Percentiles rank a stretch among this genome's conserved stretches.
Evolutionary conservation across 2,329 filamentous ascomycete species (phyloP).

Genomic region (Hypoxylon sp.): DNA sequence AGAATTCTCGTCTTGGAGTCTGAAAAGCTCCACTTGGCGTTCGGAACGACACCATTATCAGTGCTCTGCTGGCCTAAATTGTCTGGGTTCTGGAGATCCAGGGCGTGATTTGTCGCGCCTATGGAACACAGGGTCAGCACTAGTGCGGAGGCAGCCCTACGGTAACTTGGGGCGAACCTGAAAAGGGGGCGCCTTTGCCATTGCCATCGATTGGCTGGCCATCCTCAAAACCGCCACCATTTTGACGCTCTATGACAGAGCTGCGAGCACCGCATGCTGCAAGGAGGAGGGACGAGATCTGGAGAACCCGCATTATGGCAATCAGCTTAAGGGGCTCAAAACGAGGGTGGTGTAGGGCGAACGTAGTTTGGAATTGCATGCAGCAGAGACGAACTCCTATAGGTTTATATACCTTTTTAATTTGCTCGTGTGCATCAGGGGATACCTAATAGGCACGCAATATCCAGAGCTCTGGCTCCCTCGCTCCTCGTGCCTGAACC

Average conservation of each 20-base stretch:
- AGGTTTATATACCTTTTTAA: conserved; percentile 29
- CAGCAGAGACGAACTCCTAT: neutral
- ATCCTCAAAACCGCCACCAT: conserved; percentile 59
- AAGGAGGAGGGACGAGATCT: conserved; percentile 43
- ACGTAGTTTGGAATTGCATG: neutral
- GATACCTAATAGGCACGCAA: conserved; percentile 8
- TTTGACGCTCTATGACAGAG: conserved; percentile 49
- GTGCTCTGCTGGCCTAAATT: conserved; percentile 74
- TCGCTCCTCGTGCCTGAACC: conserved; percentile 6
- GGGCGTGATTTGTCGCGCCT: conserved; percentile 75
- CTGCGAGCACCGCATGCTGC: conserved; percentile 40
- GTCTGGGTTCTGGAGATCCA: conserved; percentile 75
- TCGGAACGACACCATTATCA: conserved; percentile 74
- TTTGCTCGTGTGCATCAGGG: conserved; percentile 21
- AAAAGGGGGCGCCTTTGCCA: conserved; percentile 71
- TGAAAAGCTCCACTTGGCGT: conserved; percentile 79
- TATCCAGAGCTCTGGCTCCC: conserved; percentile 12
- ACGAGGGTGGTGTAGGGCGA: neutral
- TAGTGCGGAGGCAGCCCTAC: neutral
- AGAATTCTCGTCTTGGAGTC: conserved; percentile 75
- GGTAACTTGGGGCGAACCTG: conserved; percentile 61
- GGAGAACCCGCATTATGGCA: conserved; percentile 45
- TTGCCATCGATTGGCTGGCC: conserved; percentile 71
- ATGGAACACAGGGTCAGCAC: conserved; percentile 18
- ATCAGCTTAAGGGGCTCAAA: neutral